phyloP scores from a whole-genome alignment of 139 green algal species.

The Volvox reticuliferus region DNA sequence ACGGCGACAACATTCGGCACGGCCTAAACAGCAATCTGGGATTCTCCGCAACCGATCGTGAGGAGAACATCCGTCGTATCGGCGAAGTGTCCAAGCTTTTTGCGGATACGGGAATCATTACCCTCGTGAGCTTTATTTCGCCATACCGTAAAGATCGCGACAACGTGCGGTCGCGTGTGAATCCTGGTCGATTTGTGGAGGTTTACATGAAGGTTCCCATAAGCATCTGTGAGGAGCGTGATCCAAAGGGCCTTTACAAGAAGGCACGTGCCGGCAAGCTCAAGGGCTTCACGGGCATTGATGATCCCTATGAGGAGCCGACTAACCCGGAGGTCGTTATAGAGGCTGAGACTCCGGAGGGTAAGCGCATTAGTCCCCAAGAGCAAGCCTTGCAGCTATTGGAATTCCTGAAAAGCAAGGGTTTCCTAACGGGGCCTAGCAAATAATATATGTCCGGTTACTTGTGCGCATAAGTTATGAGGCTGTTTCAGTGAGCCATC shows the following conservation, averaged over 20 bases:
- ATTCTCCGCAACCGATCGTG: constrained; percentile 85
- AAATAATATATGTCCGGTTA: neutral
- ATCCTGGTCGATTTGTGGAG: constrained; percentile 85
- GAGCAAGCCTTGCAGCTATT: constrained; percentile 78
- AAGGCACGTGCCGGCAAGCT: constrained; percentile 91
- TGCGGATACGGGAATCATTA: constrained; percentile 90
- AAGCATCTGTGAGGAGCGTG: constrained; percentile 90
- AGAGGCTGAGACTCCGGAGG: constrained; percentile 73
- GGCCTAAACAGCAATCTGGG: constrained; percentile 95
- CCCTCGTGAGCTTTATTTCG: constrained; percentile 95
- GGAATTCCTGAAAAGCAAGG: constrained; percentile 69
- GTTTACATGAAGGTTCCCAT: constrained; percentile 95
- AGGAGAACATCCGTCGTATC: constrained; percentile 96
- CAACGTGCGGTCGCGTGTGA: constrained; percentile 72
- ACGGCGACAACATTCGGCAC: constrained; percentile 96
- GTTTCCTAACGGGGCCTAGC: constrained; percentile 29
- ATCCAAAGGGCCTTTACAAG: constrained; percentile 98
- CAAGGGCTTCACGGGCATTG: constrained; percentile 94
- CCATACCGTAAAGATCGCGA: constrained; percentile 89
- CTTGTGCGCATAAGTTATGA: no score
- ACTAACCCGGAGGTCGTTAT: constrained; percentile 84
- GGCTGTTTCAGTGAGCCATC: no score
- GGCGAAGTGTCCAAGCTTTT: constrained; percentile 96
- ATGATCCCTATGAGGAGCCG: constrained; percentile 95
- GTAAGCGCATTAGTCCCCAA: constrained; percentile 70